phyloP scores from a whole-genome alignment of 805 yeast species.

The Barnettozyma siamensis region DNA sequence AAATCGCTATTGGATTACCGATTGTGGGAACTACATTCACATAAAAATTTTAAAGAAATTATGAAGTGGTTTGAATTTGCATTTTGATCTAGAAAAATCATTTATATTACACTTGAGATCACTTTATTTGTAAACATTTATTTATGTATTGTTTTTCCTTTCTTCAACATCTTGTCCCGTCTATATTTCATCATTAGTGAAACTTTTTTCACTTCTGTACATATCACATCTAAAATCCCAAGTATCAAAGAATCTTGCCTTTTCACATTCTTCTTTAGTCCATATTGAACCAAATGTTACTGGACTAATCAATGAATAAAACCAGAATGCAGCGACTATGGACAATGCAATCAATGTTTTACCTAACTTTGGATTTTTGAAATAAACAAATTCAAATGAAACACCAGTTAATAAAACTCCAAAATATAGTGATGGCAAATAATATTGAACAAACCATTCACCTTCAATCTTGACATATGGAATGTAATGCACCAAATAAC shows the following conservation, averaged over 20 bases:
- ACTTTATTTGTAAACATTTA: too few species aligned
- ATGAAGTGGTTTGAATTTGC: too few species aligned
- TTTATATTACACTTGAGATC: too few species aligned
- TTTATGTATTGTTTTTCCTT: not conserved
- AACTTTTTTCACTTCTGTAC: constrained; percentile 11
- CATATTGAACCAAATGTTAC: constrained; percentile 43
- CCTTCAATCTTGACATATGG: constrained; percentile 42
- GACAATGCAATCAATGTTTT: constrained; percentile 21
- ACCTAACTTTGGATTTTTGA: constrained; percentile 27
- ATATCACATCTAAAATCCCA: constrained; percentile 42
- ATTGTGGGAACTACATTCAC: too few species aligned
- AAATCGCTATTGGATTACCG: too few species aligned
- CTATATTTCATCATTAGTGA: not conserved
- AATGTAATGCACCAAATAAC: constrained; percentile 51
- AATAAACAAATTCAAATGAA: constrained; percentile 35
- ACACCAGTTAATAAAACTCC: constrained; percentile 41
- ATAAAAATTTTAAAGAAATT: too few species aligned
- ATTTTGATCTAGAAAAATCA: too few species aligned
- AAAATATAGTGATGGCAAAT: constrained; percentile 46
- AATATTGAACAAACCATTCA: constrained; percentile 39
- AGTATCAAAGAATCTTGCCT: constrained; percentile 29
- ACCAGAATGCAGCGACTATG: constrained; percentile 12
- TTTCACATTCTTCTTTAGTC: constrained; percentile 36
- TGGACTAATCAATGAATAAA: constrained; percentile 33
- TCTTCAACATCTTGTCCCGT: not conserved